Evolutionary conservation across 257 asterid species (phyloP).

Genomic region (Petunia secreta): DNA sequence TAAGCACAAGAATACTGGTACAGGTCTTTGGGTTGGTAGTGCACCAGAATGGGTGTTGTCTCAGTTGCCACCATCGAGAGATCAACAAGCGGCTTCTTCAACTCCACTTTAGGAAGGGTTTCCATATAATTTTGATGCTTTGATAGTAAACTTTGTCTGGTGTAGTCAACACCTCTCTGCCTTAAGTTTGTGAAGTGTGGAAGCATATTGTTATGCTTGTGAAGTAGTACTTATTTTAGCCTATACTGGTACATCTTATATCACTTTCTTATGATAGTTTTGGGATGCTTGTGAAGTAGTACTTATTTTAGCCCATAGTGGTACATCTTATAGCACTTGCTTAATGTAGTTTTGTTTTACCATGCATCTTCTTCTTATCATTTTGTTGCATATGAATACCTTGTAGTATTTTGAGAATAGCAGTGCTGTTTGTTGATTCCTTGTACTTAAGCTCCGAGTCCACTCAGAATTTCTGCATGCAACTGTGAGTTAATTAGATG

Average conservation of each 20-base stretch:
- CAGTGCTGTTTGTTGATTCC: background rate
- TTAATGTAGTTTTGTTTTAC: background rate
- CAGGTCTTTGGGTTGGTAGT: slow-evolving; percentile 52
- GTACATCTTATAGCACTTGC: slow-evolving; percentile 13
- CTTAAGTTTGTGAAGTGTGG: background rate
- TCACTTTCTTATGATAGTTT: slow-evolving; percentile 9
- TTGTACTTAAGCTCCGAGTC: background rate
- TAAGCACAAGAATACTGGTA: slow-evolving; percentile 60
- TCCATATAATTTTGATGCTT: background rate
- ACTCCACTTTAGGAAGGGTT: background rate
- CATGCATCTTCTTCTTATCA: background rate
- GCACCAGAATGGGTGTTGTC: slow-evolving; percentile 64
- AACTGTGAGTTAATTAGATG: background rate
- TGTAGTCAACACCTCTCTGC: background rate
- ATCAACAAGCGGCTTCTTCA: slow-evolving; percentile 29
- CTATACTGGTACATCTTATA: background rate
- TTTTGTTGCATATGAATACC: slow-evolving; percentile 2
- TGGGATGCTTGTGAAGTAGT: background rate
- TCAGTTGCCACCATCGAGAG: slow-evolving; percentile 56
- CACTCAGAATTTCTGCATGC: background rate
- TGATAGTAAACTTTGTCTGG: background rate
- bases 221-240: background rate
- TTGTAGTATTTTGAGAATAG: background rate
- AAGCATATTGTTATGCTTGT: background rate
- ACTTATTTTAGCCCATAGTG: background rate